A percentile compares a stretch with the other conserved stretches of the same genome.
Evolutionary conservation across 108 stramenopile species (phyloP).

Genomic region (Pseudonitzschia multiseries): DNA sequence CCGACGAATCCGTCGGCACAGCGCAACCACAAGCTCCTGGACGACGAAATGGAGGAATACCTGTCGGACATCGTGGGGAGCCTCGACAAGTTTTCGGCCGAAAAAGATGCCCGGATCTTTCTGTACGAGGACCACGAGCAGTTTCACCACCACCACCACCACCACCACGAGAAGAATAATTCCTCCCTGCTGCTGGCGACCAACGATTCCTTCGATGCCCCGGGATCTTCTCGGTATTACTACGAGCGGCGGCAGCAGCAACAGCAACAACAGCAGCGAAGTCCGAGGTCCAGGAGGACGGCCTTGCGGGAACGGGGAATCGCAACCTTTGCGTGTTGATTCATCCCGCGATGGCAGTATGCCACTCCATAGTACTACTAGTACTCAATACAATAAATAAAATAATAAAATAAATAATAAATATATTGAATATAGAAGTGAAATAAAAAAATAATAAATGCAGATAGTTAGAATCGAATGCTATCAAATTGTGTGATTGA

Average conservation of each 20-base stretch:
- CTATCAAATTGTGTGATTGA: too few species aligned
- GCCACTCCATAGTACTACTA: too few species aligned
- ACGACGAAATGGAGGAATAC: background rate
- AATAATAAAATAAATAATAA: too few species aligned
- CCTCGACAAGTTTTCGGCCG: slow-evolving; percentile 4
- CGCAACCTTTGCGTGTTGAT: background rate
- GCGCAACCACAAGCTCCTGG: background rate
- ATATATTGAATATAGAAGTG: too few species aligned
- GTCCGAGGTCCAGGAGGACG: background rate
- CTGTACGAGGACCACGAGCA: background rate
- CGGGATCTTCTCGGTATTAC: background rate
- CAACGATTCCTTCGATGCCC: background rate
- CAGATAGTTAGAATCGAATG: too few species aligned
- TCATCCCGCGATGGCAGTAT: background rate
- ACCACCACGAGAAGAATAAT: too few species aligned
- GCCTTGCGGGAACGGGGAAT: background rate
- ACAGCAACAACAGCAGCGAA: too few species aligned
- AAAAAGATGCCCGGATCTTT: background rate
- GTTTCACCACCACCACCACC: too few species aligned
- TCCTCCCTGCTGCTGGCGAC: background rate
- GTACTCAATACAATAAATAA: too few species aligned
- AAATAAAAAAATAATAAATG: too few species aligned
- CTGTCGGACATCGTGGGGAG: background rate
- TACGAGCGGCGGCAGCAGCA: too few species aligned
- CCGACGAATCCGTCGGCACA: slow-evolving; percentile 6